These are phyloP conservation scores for Hygrophorus russula DNA, from an alignment of 768 basidiomycete genomes.

Conservation along the genomic window DNA sequence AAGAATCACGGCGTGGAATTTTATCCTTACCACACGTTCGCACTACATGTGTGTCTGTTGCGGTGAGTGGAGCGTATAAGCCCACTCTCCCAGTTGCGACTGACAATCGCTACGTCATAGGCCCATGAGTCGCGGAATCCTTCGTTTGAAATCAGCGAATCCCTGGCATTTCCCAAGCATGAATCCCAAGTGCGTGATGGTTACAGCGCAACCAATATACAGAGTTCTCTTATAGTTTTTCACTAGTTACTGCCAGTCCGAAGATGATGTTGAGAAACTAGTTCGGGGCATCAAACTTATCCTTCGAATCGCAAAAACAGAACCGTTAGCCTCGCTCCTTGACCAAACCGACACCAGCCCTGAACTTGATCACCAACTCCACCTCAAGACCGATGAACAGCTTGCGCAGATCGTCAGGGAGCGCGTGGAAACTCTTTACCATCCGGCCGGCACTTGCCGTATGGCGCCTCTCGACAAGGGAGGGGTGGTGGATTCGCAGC, in stretches of 20 bases:
- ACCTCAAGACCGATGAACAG: constrained; percentile 29
- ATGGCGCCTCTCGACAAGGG: constrained; percentile 31
- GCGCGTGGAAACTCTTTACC: constrained; percentile 36
- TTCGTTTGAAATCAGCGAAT: constrained; percentile 27
- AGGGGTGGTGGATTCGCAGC: constrained; percentile 16
- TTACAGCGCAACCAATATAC: too few relatives aligned
- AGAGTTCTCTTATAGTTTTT: too few relatives aligned
- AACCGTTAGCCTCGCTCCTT: constrained; percentile 26
- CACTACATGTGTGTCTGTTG: constrained; percentile 29
- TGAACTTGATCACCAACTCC: constrained; percentile 28
- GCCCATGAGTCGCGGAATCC: constrained; percentile 29
- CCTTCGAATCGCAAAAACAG: constrained; percentile 26
- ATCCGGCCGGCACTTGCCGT: constrained; percentile 33
- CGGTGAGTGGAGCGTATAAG: constrained; percentile 17
- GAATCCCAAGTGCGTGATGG: constrained; percentile 28
- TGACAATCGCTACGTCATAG: constrained; percentile 11
- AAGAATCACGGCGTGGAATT: constrained; percentile 17
- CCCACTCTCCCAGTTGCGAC: background rate
- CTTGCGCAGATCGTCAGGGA: constrained; percentile 27
- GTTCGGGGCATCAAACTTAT: constrained; percentile 28
- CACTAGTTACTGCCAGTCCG: constrained; percentile 27
- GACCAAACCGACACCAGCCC: constrained; percentile 21
- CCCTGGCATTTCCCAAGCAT: constrained; percentile 33
- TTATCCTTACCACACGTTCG: constrained; percentile 22
- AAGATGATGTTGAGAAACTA: constrained; percentile 31